Percentiles rank a stretch among this genome's conserved stretches.
phyloP scores from a whole-genome alignment of 139 green algal species.

The Tetraselmis chui region DNA sequence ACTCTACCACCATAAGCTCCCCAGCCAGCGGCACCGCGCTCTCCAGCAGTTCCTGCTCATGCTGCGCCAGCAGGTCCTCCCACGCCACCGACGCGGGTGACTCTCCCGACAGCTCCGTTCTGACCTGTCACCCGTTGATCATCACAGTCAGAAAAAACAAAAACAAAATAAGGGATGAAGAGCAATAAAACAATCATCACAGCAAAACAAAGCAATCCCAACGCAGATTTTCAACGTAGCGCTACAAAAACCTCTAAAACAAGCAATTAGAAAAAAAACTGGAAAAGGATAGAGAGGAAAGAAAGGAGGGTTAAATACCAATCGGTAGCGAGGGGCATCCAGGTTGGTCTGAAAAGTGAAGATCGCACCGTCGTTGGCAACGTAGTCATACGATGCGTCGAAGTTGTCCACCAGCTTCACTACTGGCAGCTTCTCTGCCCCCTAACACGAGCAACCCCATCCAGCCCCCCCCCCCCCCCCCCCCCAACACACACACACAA shows the following conservation, averaged over 20 bases:
- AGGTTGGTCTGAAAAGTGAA: slow-evolving; percentile 84
- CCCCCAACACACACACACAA: no score
- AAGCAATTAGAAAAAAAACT: slow-evolving; percentile 5
- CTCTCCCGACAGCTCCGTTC: background rate
- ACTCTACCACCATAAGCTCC: slow-evolving; percentile 63
- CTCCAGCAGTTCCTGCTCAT: slow-evolving; percentile 63
- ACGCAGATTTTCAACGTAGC: background rate
- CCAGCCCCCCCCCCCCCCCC: no score
- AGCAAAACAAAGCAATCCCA: background rate
- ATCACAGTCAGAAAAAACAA: no score
- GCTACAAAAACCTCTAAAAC: slow-evolving; percentile 3
- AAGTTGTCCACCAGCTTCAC: slow-evolving; percentile 80
- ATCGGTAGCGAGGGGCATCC: slow-evolving; percentile 71
- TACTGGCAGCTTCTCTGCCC: slow-evolving; percentile 21
- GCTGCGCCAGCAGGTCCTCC: slow-evolving; percentile 66
- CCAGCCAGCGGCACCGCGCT: slow-evolving; percentile 54
- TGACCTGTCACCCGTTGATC: no score
- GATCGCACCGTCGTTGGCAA: slow-evolving; percentile 65
- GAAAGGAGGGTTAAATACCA: background rate
- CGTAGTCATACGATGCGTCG: slow-evolving; percentile 61
- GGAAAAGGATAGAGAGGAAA: no score
- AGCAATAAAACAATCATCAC: no score
- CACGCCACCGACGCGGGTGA: slow-evolving; percentile 35
- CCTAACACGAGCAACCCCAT: no score
- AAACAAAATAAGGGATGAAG: no score